Base-by-base conservation (phyloP, 768 basidiomycete species). In the Hemileccinum rubropunctum region DNA sequence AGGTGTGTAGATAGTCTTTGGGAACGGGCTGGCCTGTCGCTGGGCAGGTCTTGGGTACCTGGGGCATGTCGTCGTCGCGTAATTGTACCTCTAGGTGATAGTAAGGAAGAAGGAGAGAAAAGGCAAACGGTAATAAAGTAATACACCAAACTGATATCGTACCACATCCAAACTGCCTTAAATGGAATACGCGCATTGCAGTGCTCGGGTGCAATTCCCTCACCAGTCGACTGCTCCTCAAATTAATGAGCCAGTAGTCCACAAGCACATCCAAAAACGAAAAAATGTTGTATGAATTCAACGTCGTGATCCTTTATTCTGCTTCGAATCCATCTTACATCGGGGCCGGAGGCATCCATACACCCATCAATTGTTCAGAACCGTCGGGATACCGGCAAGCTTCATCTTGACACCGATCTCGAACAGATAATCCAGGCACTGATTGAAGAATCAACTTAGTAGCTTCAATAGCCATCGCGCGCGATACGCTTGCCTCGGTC, bases 391-490 rank as follows among this genome's bases (percentile, higher is more conserved):
- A 2, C 81, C 81, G 0, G 82, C 82, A 34, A 80, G 67, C 61
- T 80, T 85, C 87, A 89, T 88, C 70, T 86, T 88, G 46, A 91
- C 88, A 11, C 80, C 86, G 43, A 94, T 83, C 64, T 95, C 92
- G 58, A 94, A 91, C 15, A 95, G 76, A 68, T 94, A 95, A 64
- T 95, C 92, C 27, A 94, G 77, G 65, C 92, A 95, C 84, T 89
- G 57, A 14, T 52, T 1, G 36, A 32, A 45, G 46, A 38, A 53
- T 4, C 35, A 3, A 12, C 10, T 45, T 21, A 17, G 45, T 14
- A 27, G 21, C 18, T 21, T 4, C 13, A 17, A 28, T 6, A n/a
- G 5, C 27, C 42, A 18, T n/a, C 14, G 42, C 23, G 42, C 23
- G 23, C 23, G n/a, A 15, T 12, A 15, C 15, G 33, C 45, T 45